Percentiles rank a stretch among this genome's conserved stretches.
phyloP scores from a whole-genome alignment of 176 grass and related monocot species.

The Bonia amplexicaulis region DNA sequence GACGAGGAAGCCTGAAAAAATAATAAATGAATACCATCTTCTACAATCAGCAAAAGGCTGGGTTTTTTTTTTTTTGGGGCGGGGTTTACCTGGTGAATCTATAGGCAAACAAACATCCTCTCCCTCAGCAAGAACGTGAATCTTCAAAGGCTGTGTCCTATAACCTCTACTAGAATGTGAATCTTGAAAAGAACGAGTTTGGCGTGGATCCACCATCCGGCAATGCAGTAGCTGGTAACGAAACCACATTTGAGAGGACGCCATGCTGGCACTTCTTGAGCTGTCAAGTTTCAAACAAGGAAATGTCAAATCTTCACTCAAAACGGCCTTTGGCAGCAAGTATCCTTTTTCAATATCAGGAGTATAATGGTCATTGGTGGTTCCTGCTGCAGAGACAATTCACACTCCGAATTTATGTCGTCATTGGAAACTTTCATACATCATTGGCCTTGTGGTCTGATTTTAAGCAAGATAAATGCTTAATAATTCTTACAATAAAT shows the following conservation, averaged over 20 bases:
- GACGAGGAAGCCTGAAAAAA: slow-evolving; percentile 20
- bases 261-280: slow-evolving; percentile 83
- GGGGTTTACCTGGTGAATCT: not conserved
- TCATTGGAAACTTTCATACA: not conserved
- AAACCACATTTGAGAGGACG: slow-evolving; percentile 52
- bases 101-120: not conserved
- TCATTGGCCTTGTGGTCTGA: not conserved
- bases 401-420: not conserved
- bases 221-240: slow-evolving; percentile 37
- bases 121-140: slow-evolving; percentile 32
- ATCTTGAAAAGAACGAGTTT: slow-evolving; percentile 67
- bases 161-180: slow-evolving; percentile 46
- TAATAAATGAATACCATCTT: slow-evolving; percentile 41
- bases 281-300: slow-evolving; percentile 44
- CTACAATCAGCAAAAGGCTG: slow-evolving; percentile 28
- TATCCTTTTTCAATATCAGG: not conserved
- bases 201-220: slow-evolving; percentile 52
- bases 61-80: not conserved
- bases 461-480: not conserved
- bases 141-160: slow-evolving; percentile 17
- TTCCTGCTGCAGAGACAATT: not conserved
- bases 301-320: not conserved
- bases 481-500: not conserved
- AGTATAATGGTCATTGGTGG: not conserved
- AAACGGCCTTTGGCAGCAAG: not conserved